Percentiles rank a stretch among this genome's conserved stretches.
Conservation (phyloP, 331 rosid genomes). For the Quercus lobata region DNA sequence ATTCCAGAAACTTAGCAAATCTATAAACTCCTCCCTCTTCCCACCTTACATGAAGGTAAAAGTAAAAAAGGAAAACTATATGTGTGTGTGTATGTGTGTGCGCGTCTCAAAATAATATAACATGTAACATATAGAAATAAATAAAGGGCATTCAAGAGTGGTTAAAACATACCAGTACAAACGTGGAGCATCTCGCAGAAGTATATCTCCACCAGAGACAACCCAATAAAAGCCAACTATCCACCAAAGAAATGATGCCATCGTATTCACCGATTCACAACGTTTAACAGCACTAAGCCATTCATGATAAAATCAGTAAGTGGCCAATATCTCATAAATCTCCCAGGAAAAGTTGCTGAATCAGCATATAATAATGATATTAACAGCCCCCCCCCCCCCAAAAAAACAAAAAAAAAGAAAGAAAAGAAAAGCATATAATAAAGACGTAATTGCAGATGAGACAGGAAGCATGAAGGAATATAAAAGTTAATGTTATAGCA, state of each 20-base stretch:
- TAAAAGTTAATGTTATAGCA: neutral
- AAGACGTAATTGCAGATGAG: neutral
- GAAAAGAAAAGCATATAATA: neutral
- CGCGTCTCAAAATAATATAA: neutral
- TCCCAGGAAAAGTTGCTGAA: neutral
- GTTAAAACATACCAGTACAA: slow-evolving; percentile 68
- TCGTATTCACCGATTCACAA: slow-evolving; percentile 76
- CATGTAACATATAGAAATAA: neutral
- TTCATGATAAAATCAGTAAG: slow-evolving; percentile 33
- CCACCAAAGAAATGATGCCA: slow-evolving; percentile 95
- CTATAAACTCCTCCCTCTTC: neutral
- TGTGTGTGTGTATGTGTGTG: too few relatives aligned
- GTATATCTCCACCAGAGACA: slow-evolving; percentile 70
- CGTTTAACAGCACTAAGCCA: slow-evolving; percentile 55
- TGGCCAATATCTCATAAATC: slow-evolving; percentile 3
- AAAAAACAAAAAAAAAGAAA: too few relatives aligned
- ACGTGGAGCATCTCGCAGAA: slow-evolving; percentile 70
- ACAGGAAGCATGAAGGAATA: neutral
- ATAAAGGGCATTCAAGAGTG: neutral
- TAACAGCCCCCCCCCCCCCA: neutral
- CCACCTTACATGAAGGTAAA: neutral
- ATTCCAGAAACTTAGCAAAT: neutral
- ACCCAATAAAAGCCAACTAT: slow-evolving; percentile 96
- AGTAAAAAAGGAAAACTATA: neutral
- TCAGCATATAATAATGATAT: slow-evolving; percentile 13